Evolutionary conservation across 768 basidiomycete species (phyloP).

Genomic region (Cubamyces sp.): DNA sequence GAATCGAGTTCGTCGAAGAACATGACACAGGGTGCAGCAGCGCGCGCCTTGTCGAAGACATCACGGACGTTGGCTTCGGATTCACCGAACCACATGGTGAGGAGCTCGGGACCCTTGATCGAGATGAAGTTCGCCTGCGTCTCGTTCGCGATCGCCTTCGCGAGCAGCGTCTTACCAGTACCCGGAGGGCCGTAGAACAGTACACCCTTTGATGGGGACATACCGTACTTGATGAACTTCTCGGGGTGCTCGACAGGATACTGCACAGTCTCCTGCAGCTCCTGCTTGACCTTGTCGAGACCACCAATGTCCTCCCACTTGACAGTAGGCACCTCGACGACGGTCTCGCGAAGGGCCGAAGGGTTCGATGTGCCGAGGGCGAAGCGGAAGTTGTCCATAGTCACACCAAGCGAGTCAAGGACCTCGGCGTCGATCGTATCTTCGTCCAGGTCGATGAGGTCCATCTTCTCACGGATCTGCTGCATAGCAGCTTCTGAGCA

Average conservation of each 20-base stretch:
- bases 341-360: slow-evolving; percentile 97
- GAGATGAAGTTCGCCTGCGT: slow-evolving; percentile 99
- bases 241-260: slow-evolving; percentile 99
- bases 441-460: slow-evolving; percentile 92
- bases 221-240: slow-evolving; percentile 99
- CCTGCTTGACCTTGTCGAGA: slow-evolving; percentile 98
- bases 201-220: slow-evolving; percentile 99
- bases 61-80: slow-evolving; percentile 99
- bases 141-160: slow-evolving; percentile 99
- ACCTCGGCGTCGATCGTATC: slow-evolving; percentile 99
- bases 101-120: slow-evolving; percentile 98
- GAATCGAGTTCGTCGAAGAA: slow-evolving; percentile 99
- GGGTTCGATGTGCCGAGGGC: slow-evolving; percentile 97
- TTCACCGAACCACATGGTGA: slow-evolving; percentile 99
- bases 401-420: slow-evolving; percentile 97
- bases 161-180: slow-evolving; percentile 98
- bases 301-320: slow-evolving; percentile 99
- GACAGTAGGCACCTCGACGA: slow-evolving; percentile 98
- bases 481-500: slow-evolving; percentile 99
- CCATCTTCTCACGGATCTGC: slow-evolving; percentile 99
- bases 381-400: slow-evolving; percentile 99
- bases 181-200: slow-evolving; percentile 99
- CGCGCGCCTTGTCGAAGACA: slow-evolving; percentile 99
- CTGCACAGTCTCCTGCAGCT: slow-evolving; percentile 98
- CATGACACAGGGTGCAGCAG: slow-evolving; percentile 99